Percentiles rank a stretch among this genome's conserved stretches.
These are phyloP conservation scores for Trichocladium antarcticum DNA, from an alignment of 495 filamentous ascomycete genomes.

Conservation along the genomic window DNA sequence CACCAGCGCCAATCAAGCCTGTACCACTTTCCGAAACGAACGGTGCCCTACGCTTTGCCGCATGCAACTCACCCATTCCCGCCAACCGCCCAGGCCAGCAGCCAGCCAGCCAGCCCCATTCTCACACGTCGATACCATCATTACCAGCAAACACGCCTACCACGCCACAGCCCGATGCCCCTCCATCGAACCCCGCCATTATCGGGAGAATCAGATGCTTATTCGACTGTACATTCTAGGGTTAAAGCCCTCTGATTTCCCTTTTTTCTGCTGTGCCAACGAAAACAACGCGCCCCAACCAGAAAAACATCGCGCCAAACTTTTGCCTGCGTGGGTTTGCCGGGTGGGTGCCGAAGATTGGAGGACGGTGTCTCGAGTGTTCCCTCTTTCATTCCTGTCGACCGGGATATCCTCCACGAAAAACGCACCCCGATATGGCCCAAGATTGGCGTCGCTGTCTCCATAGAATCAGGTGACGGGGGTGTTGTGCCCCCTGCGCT, in stretches of 20 bases:
- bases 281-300: constrained; percentile 5
- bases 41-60: constrained; percentile 11
- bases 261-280: constrained; percentile 12
- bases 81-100: not conserved
- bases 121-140: constrained; percentile 11
- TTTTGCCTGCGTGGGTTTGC: constrained; percentile 17
- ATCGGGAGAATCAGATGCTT: constrained; percentile 30
- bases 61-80: constrained; percentile 13
- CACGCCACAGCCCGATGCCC: constrained; percentile 12
- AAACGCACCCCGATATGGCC: constrained; percentile 1
- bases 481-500: not conserved
- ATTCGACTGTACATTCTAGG: constrained; percentile 31
- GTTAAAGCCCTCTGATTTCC: constrained; percentile 22
- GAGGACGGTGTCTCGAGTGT: not conserved
- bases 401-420: constrained; percentile 14
- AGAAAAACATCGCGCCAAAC: constrained; percentile 8
- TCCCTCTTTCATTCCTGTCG: constrained; percentile 1
- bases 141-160: constrained; percentile 16
- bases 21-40: constrained; percentile 3
- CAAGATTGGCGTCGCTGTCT: not conserved
- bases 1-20: constrained; percentile 7
- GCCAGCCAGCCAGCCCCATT: too few species aligned
- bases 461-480: not conserved
- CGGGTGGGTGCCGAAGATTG: constrained; percentile 4
- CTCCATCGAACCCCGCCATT: constrained; percentile 21